Evolutionary conservation across 345 rosid species (phyloP).

Genomic region (Citrus sp.): DNA sequence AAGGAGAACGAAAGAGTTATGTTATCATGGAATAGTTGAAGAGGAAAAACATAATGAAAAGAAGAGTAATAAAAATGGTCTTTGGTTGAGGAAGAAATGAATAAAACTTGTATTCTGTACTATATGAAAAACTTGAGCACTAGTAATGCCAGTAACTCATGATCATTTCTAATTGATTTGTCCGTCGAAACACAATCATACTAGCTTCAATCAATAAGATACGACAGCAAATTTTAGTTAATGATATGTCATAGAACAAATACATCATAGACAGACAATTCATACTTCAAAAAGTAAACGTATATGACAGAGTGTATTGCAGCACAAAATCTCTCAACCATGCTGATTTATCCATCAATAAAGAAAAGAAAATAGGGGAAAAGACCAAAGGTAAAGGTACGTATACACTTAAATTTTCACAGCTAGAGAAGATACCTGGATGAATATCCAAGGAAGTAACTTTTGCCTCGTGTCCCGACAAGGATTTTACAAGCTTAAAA

Average conservation of each 20-base stretch:
- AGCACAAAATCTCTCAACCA: background rate
- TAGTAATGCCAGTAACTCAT: background rate
- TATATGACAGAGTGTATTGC: background rate
- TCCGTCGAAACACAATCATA: background rate
- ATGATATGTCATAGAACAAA: background rate
- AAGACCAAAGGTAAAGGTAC: background rate
- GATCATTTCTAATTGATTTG: background rate
- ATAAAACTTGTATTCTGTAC: background rate
- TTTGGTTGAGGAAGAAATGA: too few species aligned
- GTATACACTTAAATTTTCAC: background rate
- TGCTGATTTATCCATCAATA: background rate
- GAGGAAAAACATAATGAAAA: background rate
- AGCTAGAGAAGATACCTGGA: conserved; percentile 37
- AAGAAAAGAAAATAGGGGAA: background rate
- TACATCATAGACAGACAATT: background rate
- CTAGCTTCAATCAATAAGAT: background rate
- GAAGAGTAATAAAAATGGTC: background rate
- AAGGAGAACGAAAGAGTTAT: background rate
- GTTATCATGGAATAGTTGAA: background rate
- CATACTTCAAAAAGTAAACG: background rate
- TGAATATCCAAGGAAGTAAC: conserved; percentile 64
- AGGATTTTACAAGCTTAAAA: conserved; percentile 75
- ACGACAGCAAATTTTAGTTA: background rate
- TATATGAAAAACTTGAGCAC: background rate
- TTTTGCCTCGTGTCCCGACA: conserved; percentile 83